These are phyloP conservation scores for Penicillium psychrosexuale DNA, from an alignment of 2,329 filamentous ascomycete species.

Conservation along the genomic window DNA sequence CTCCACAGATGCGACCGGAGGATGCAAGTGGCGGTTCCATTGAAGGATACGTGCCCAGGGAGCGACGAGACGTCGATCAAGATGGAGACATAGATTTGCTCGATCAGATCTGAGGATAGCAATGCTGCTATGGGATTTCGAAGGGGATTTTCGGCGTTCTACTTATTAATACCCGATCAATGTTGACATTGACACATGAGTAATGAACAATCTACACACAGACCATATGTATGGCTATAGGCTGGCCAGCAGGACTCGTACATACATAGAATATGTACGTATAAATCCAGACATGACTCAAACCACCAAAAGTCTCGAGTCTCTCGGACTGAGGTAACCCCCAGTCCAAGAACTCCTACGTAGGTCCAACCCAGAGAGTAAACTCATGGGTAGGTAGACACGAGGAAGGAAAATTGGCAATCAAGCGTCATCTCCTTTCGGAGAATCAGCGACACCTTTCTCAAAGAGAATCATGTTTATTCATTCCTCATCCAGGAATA, in stretches of 20 bases:
- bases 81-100: conserved; percentile 51
- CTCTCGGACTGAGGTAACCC: background rate
- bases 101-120: conserved; percentile 33
- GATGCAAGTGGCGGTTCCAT: conserved; percentile 40
- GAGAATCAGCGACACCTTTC: conserved; percentile 90
- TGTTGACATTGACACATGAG: conserved; percentile 9
- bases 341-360: conserved; percentile 22
- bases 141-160: conserved; percentile 15
- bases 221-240: conserved; percentile 7
- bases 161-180: conserved; percentile 19
- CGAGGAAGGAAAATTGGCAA: conserved; percentile 63
- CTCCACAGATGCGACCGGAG: conserved; percentile 35
- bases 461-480: conserved; percentile 43
- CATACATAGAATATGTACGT: background rate
- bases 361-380: conserved; percentile 13
- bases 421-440: conserved; percentile 77
- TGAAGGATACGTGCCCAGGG: conserved; percentile 41
- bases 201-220: conserved; percentile 20
- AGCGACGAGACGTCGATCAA: conserved; percentile 22
- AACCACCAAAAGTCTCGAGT: conserved; percentile 10
- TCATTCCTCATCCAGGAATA: conserved; percentile 37
- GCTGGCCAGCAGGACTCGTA: conserved; percentile 3
- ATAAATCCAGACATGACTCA: conserved; percentile 3
- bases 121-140: conserved; percentile 17
- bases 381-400: conserved; percentile 18